Percentiles rank a stretch among this genome's conserved stretches.
Evolutionary conservation across 2,329 filamentous ascomycete genomes (phyloP).

Genomic region (Laburnicola sp.): DNA sequence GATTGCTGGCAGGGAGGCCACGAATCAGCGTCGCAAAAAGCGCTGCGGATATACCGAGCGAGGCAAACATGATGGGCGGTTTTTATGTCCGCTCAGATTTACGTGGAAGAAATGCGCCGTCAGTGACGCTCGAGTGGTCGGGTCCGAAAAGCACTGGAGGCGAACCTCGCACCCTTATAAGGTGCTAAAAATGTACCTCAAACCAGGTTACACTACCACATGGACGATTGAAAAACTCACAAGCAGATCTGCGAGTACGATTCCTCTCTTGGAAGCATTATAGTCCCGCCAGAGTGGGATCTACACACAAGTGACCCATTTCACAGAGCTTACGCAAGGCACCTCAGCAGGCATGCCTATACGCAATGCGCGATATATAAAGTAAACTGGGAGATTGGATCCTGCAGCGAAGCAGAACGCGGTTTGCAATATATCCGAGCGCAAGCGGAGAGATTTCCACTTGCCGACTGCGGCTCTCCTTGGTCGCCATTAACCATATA

Average conservation of each 20-base stretch:
- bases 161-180: background rate
- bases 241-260: slow-evolving; percentile 17
- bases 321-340: slow-evolving; percentile 1
- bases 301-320: background rate
- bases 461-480: slow-evolving; percentile 7
- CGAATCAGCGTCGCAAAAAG: slow-evolving; percentile 10
- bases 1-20: slow-evolving; percentile 18
- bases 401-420: background rate
- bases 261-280: slow-evolving; percentile 9
- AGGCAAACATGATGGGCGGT: slow-evolving; percentile 4
- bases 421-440: slow-evolving; percentile 13
- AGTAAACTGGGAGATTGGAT: slow-evolving; percentile 1
- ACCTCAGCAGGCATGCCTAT: slow-evolving; percentile 4
- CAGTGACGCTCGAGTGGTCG: background rate
- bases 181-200: background rate
- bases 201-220: background rate
- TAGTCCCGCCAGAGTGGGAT: slow-evolving; percentile 8
- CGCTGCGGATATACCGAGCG: background rate
- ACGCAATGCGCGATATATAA: background rate
- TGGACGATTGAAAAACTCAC: background rate
- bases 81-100: slow-evolving; percentile 1
- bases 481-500: slow-evolving; percentile 6
- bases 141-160: background rate
- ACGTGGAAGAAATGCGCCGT: background rate
- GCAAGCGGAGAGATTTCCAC: slow-evolving; percentile 9